These are phyloP conservation scores for Leishmania lainsoni DNA, from an alignment of 208 protist species.

Conservation along the genomic window DNA sequence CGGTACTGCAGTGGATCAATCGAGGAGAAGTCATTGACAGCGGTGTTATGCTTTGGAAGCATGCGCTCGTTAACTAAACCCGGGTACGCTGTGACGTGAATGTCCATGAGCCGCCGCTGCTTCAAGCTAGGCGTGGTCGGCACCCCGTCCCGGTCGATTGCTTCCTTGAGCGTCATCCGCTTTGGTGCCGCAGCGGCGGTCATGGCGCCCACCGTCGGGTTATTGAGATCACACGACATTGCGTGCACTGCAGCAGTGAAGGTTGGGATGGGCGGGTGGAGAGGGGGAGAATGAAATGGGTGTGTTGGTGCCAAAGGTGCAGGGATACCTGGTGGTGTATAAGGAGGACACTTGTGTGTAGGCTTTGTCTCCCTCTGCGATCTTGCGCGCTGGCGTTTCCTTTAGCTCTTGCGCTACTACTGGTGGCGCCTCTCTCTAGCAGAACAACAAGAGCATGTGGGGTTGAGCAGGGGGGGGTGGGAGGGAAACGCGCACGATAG, in stretches of 20 bases:
- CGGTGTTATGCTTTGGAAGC: conserved; percentile 38
- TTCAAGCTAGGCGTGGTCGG: conserved; percentile 31
- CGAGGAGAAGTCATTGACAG: conserved; percentile 41
- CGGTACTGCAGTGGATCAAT: conserved; percentile 52
- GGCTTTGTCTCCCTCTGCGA: background rate
- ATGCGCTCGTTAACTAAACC: conserved; percentile 57
- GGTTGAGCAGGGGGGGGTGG: background rate
- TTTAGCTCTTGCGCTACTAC: background rate
- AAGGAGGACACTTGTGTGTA: background rate
- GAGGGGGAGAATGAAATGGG: background rate
- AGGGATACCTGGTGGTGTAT: background rate
- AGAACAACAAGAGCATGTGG: background rate
- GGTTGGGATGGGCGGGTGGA: background rate
- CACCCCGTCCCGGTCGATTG: conserved; percentile 27
- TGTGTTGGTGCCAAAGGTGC: background rate
- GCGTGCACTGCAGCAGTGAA: background rate
- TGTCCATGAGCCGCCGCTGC: conserved; percentile 58
- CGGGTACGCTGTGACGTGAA: conserved; percentile 81
- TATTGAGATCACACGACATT: conserved; percentile 10
- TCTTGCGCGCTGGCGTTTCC: background rate
- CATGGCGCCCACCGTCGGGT: background rate
- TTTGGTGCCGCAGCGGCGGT: background rate
- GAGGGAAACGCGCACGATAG: background rate
- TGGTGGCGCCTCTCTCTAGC: background rate
- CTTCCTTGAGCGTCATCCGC: conserved; percentile 27